Evolutionary conservation across 1,284 basidiomycete species (phyloP), one percentile per base, ranked within the genome.

Genomic region (Psilocybe mexicana): DNA sequence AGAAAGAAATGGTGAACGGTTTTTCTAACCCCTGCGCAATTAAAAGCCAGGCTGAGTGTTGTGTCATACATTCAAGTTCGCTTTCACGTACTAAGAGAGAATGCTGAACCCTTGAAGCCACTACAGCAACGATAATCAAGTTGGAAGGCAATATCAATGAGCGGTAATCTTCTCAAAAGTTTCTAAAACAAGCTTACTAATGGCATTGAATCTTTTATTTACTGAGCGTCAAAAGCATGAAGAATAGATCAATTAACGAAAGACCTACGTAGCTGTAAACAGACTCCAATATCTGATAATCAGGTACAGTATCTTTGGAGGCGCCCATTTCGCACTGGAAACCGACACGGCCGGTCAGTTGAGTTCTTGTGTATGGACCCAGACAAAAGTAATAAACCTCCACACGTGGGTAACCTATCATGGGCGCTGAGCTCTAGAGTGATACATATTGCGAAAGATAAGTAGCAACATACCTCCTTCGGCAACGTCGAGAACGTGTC

Each of bases 271-370:
- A 14, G 35, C 30, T 42, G 36, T n/a, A 5, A 58, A 48, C 3
- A 58, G 56, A 26, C 56, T 58, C 56, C 56, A 58, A 35, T 58
- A 58, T 48, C 56, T 48, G 14, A 58, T 49, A 35, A 58, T 47
- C 26, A 58, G 8, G 45, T 58, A 58, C 26, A 58, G 8, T 14
- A 53, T n/a, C 35, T 58, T 58, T 14, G 56, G 56, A 23, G 47
- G 26, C 10, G 50, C 42, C 44, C 50, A 52, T 26, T 28, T 48
- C 11, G 56, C 38, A 6, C 56, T 58, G 23, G 3, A 4, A 12
- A 4, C 6, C 3, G 10, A 40, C 14, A 4, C 30, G 8, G 38
- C 38, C 38, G 7, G 14, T 40, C n/a, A 40, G 10, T 40, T 4
- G 38, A 14, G 11, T n/a, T n/a, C 6, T 0, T 28, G n/a, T 14